Evolutionary conservation across 176 grass and related monocot species (phyloP).

Genomic region (Leersia perrieri): DNA sequence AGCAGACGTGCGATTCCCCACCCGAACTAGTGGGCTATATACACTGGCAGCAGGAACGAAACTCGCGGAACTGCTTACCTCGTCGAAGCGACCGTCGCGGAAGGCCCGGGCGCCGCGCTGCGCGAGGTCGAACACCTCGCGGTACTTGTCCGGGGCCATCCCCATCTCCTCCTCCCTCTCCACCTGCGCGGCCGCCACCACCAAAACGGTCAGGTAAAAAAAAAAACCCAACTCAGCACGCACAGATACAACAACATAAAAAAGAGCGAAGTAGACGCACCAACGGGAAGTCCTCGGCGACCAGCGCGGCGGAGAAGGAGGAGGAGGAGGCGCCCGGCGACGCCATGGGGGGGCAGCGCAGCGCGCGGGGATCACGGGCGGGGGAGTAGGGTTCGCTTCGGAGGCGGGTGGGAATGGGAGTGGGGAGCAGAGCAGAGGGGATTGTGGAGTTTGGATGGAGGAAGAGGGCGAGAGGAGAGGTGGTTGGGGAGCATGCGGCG

Average conservation of each 20-base stretch:
- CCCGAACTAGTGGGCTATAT: background rate
- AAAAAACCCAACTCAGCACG: constrained; percentile 10
- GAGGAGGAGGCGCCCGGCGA: constrained; percentile 32
- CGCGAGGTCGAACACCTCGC: constrained; percentile 68
- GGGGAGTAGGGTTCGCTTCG: background rate
- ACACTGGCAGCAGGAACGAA: constrained; percentile 14
- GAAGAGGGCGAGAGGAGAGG: constrained; percentile 9
- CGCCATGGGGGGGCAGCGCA: constrained; percentile 3
- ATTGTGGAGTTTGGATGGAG: background rate
- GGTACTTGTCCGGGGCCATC: constrained; percentile 52
- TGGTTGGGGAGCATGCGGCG: constrained; percentile 29
- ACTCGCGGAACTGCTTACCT: constrained; percentile 40
- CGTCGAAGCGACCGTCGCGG: constrained; percentile 64
- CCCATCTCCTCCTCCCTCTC: constrained; percentile 65
- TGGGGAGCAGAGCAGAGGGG: background rate
- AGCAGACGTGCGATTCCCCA: background rate
- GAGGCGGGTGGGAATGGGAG: background rate
- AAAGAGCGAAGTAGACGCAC: constrained; percentile 35
- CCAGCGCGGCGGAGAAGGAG: constrained; percentile 43
- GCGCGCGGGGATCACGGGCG: background rate
- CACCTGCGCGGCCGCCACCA: constrained; percentile 48
- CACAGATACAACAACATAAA: background rate
- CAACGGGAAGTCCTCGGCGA: constrained; percentile 68
- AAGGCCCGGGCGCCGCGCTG: constrained; percentile 52
- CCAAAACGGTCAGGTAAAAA: background rate